Evolutionary conservation across 225 moss, liverwort and hornwort species (phyloP), one percentile per base, ranked within the genome.

Genomic region (Antitrichia curtipendula): DNA sequence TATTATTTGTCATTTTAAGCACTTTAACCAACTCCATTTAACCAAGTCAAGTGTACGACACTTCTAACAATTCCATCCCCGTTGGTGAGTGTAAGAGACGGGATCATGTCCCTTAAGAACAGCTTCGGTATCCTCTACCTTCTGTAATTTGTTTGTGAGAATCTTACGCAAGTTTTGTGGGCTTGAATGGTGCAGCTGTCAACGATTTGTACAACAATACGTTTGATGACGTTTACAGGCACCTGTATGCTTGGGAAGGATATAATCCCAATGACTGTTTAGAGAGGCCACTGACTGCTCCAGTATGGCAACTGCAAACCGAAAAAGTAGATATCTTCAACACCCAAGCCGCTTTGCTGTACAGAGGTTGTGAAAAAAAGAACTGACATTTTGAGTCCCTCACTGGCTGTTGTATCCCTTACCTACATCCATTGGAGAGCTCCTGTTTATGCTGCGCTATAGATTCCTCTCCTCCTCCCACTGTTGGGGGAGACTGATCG

Each of bases 161-260:
- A 58, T 65, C 88, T 92, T 5, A 88, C 60, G 49, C 41, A 47
- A 50, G 53, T 83, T 61, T 11, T 66, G 82, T 89, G 89, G 85
- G 82, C 80, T 85, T 87, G 87, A 73, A 56, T 81, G 84, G 89
- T 89, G 47, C 97, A 98, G 98, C 95, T 97, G 59, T 90, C 93
- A 66, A 94, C 85, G 73, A 92, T 95, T 91, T 95, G 96, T 86
- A 94, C 95, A 23, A 96, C 95, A 86, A 95, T 96, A 91, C 96
- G 95, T 86, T 91, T 98, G 93, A 95, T 96, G 98, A 96, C 95
- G 81, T 96, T 97, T 83, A 95, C 96, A 79, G 98, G 98, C 83
- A 96, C 96, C 68, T 95, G 90, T 84, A 91, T 98, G 92, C 96
- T 98, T 29, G 94, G 95, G 91, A 98, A 98, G 89, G 80, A 91